Evolutionary conservation across 371 early-diverging fungal genomes (phyloP), one percentile per base, ranked within the genome.

Genomic region (Rhizopus arrhizus): DNA sequence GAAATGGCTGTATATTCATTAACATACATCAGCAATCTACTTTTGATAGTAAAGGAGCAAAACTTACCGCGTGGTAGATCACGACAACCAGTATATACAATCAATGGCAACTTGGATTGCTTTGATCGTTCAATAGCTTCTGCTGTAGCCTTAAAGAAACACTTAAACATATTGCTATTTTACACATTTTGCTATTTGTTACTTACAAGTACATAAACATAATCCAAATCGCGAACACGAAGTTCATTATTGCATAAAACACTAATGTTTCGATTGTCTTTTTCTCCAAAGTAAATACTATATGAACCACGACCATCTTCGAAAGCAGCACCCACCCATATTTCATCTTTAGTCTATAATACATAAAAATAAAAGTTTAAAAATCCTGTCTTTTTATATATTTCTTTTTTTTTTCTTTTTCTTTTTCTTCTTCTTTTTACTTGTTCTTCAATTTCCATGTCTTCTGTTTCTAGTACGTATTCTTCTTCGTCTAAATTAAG

Each of bases 281-380:
- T 31, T 31, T 53, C 45, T 12, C 65, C 65, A 38, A 50, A 59
- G 35, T 55, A 64, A 28, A 59, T n/a, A 34, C 40, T 22, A 51
- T 46, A 64, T 11, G 56, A 54, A 42, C 66, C 66, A 29, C 43
- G 45, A 0, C 53, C 48, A 34, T 58, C 32, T 6, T 54, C 33
- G n/a, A 42, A 33, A 43, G 36, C 47, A 22, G 58, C 66, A 43
- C 66, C 66, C 36, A 66, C 36, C 66, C 66, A 66, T 8, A 66
- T 32, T 15, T 58, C 55, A 13, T 51, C 45, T 16, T 42, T 56
- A 4, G 45, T 16, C 34, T 43, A 34, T 32, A 22, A n/a, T 16
- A 12, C 10, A 43, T 56, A 32, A 15, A 56, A 43, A n/a, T 9
- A 8, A 10, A 10, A 45, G 11, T 5, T n/a, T 11, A 10, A 35